Conservation (phyloP, 2,329 filamentous ascomycete genomes). For the Bipolaris oryzae region DNA sequence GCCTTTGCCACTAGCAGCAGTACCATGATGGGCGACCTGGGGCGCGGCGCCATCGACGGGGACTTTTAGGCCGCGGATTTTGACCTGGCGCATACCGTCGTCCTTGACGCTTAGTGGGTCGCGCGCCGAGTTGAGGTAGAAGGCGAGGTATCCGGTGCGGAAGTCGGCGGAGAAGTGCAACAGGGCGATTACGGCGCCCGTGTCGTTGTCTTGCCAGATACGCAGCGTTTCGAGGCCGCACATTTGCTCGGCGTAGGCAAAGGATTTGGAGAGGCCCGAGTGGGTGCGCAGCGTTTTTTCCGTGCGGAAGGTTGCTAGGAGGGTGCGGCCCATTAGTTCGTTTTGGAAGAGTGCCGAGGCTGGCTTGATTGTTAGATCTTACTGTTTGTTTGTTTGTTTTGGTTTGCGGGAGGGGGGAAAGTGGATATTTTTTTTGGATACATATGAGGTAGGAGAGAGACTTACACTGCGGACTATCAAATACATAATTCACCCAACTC, state of each 20-base stretch:
- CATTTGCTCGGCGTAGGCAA: constrained; percentile 56
- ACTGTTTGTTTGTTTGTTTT: too few species aligned
- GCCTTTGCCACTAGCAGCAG: constrained; percentile 17
- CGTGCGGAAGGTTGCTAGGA: constrained; percentile 52
- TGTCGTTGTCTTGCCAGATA: constrained; percentile 54
- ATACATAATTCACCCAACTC: constrained; percentile 55
- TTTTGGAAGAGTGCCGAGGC: constrained; percentile 53
- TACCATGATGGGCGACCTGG: neutral
- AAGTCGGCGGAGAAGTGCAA: constrained; percentile 55
- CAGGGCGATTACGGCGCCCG: constrained; percentile 51
- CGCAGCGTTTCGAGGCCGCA: constrained; percentile 56
- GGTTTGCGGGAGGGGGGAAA: too few species aligned
- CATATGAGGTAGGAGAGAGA: neutral
- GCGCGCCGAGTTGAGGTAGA: constrained; percentile 51
- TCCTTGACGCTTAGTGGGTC: constrained; percentile 51
- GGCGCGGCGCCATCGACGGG: constrained; percentile 23
- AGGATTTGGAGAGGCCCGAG: constrained; percentile 49
- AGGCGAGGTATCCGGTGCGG: constrained; percentile 52
- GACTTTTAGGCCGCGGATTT: constrained; percentile 52
- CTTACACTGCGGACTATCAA: constrained; percentile 42
- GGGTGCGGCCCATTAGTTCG: constrained; percentile 53
- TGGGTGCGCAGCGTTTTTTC: constrained; percentile 54
- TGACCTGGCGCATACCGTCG: constrained; percentile 47
- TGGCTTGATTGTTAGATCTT: constrained; percentile 2
- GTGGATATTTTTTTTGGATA: too few species aligned